phyloP scores from a whole-genome alignment of 2,329 filamentous ascomycete genomes.

The Fusarium decemcellulare region DNA sequence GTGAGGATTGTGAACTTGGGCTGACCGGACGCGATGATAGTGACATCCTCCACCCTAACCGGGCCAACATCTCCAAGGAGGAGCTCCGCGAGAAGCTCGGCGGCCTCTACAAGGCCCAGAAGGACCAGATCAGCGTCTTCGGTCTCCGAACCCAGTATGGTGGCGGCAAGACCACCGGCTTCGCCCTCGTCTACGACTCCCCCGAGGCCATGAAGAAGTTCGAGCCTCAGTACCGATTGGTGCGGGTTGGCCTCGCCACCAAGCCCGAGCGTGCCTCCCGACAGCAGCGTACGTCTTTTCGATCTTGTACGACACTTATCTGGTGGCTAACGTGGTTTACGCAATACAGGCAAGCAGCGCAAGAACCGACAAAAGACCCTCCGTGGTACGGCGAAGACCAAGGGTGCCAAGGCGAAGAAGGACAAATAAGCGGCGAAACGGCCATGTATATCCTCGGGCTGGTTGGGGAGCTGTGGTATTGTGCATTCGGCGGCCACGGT shows the following conservation, averaged over 20 bases:
- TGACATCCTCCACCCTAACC: constrained; percentile 99
- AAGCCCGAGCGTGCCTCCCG: constrained; percentile 98
- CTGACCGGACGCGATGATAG: constrained; percentile 64
- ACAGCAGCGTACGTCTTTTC: constrained; percentile 91
- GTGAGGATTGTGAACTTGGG: constrained; percentile 28
- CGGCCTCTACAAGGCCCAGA: constrained; percentile 97
- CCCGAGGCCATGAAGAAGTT: constrained; percentile 99
- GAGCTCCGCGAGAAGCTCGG: constrained; percentile 96
- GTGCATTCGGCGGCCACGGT: constrained; percentile 48
- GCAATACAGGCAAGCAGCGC: constrained; percentile 93
- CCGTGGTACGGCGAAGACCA: constrained; percentile 97
- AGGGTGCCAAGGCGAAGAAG: constrained; percentile 96
- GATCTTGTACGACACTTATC: background rate
- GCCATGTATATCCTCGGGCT: constrained; percentile 51
- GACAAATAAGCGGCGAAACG: constrained; percentile 77
- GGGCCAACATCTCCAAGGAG: constrained; percentile 98
- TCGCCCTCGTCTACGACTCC: constrained; percentile 98
- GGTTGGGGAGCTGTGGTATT: constrained; percentile 48
- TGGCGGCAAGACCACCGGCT: constrained; percentile 99
- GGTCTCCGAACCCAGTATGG: constrained; percentile 98
- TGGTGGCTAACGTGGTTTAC: constrained; percentile 15
- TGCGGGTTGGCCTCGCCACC: constrained; percentile 90
- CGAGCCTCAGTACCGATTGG: constrained; percentile 97
- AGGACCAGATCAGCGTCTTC: constrained; percentile 98
- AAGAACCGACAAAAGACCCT: constrained; percentile 99